Evolutionary conservation across 176 grass and related monocot species (phyloP).

Genomic region (Triticum turgidum): DNA sequence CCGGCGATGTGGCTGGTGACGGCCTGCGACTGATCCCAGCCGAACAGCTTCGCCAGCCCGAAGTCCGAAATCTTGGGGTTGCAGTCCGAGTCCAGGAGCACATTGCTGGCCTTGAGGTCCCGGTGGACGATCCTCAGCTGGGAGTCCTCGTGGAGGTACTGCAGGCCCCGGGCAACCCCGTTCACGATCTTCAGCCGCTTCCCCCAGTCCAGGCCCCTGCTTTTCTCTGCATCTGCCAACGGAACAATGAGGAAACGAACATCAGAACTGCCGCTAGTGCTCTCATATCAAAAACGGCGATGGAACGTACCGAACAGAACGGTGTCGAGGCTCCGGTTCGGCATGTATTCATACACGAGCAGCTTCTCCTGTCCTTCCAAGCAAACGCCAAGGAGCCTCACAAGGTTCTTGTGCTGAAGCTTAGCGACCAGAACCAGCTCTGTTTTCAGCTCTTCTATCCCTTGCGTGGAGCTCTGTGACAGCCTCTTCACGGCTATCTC

Average conservation of each 20-base stretch:
- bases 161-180: slow-evolving; percentile 58
- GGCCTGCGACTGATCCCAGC: slow-evolving; percentile 36
- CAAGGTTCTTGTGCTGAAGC: slow-evolving; percentile 58
- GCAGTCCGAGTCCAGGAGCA: slow-evolving; percentile 36
- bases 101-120: slow-evolving; percentile 42
- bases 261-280: neutral
- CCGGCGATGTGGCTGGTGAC: slow-evolving; percentile 50
- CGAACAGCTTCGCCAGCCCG: slow-evolving; percentile 51
- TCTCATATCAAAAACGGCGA: neutral
- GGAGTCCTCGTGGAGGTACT: slow-evolving; percentile 75
- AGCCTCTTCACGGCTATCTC: slow-evolving; percentile 58
- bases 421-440: slow-evolving; percentile 49
- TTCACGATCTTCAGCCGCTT: slow-evolving; percentile 32
- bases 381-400: slow-evolving; percentile 43
- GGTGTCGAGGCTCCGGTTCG: slow-evolving; percentile 59
- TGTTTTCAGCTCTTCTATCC: slow-evolving; percentile 44
- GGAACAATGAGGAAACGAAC: neutral
- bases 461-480: slow-evolving; percentile 34
- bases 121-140: slow-evolving; percentile 53
- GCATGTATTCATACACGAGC: slow-evolving; percentile 56
- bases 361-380: slow-evolving; percentile 47
- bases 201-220: slow-evolving; percentile 38
- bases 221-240: slow-evolving; percentile 33
- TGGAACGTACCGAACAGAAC: slow-evolving; percentile 44
- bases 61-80: slow-evolving; percentile 69